phyloP scores from a whole-genome alignment of 1,284 basidiomycete genomes.

The Ustilago bromivora region DNA sequence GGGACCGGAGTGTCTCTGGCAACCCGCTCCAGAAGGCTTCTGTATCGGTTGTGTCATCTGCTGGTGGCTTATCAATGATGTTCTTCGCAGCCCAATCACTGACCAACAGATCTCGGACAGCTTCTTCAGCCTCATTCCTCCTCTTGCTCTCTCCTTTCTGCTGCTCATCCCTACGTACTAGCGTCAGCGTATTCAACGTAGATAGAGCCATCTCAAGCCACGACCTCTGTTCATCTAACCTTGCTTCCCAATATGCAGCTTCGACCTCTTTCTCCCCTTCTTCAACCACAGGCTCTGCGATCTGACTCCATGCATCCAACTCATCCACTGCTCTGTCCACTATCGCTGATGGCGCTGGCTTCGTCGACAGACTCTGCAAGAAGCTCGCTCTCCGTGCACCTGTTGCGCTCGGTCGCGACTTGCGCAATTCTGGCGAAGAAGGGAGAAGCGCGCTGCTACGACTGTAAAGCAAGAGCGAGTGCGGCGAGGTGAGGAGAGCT shows the following conservation, averaged over 20 bases:
- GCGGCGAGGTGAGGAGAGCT: constrained; percentile 69
- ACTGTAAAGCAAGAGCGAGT: constrained; percentile 41
- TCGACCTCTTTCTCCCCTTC: constrained; percentile 70
- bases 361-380: constrained; percentile 11
- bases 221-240: constrained; percentile 41
- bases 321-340: constrained; percentile 16
- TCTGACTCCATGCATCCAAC: constrained; percentile 45
- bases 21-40: background rate
- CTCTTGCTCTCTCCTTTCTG: background rate
- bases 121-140: constrained; percentile 51
- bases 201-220: constrained; percentile 48
- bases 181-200: constrained; percentile 27
- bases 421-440: constrained; percentile 28
- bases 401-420: constrained; percentile 2
- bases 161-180: background rate
- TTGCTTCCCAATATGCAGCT: constrained; percentile 36
- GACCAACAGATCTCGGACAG: constrained; percentile 43
- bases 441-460: constrained; percentile 9
- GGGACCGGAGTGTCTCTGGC: constrained; percentile 69
- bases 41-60: background rate
- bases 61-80: constrained; percentile 13
- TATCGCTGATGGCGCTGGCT: constrained; percentile 1
- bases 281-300: constrained; percentile 83
- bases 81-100: constrained; percentile 29
- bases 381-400: constrained; percentile 35